These are phyloP conservation scores for Colletotrichum sp. DNA, from an alignment of 2,329 filamentous ascomycete genomes.

Conservation along the genomic window DNA sequence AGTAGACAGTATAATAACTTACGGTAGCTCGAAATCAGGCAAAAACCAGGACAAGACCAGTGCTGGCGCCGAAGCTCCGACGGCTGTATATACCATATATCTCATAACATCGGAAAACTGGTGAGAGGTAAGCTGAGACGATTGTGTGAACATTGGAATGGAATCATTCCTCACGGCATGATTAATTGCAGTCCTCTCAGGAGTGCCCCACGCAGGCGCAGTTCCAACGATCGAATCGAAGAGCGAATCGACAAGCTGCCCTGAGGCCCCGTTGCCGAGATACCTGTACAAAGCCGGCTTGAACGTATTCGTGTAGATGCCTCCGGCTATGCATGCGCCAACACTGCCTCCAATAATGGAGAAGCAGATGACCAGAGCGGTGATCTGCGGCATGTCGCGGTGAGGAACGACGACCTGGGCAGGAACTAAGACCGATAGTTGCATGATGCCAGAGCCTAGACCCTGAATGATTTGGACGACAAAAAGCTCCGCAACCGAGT, in stretches of 20 bases:
- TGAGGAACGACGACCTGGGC: slow-evolving; percentile 28
- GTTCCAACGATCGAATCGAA: slow-evolving; percentile 6
- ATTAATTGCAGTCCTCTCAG: not conserved
- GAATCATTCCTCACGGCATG: not conserved
- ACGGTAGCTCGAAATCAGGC: slow-evolving; percentile 6
- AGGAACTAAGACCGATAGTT: slow-evolving; percentile 37
- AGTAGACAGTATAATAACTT: not conserved
- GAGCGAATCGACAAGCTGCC: not conserved
- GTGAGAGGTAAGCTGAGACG: not conserved
- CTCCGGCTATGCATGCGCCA: slow-evolving; percentile 32
- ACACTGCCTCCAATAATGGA: slow-evolving; percentile 34
- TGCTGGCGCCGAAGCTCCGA: slow-evolving; percentile 5
- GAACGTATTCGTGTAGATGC: slow-evolving; percentile 39
- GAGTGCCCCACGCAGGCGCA: slow-evolving; percentile 7
- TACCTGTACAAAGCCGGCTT: not conserved
- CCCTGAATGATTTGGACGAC: slow-evolving; percentile 40
- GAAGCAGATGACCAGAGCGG: slow-evolving; percentile 35
- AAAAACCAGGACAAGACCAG: slow-evolving; percentile 1
- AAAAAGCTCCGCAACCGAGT: slow-evolving; percentile 36
- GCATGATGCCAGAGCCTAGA: slow-evolving; percentile 27
- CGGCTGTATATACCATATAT: not conserved
- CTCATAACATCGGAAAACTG: slow-evolving; percentile 12
- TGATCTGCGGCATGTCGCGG: slow-evolving; percentile 33
- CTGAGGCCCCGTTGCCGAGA: not conserved
- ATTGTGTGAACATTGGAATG: no score